Percentiles rank a stretch among this genome's conserved stretches.
Evolutionary conservation across 768 basidiomycete species (phyloP).

Genomic region (Termitomyces eurrhizus): DNA sequence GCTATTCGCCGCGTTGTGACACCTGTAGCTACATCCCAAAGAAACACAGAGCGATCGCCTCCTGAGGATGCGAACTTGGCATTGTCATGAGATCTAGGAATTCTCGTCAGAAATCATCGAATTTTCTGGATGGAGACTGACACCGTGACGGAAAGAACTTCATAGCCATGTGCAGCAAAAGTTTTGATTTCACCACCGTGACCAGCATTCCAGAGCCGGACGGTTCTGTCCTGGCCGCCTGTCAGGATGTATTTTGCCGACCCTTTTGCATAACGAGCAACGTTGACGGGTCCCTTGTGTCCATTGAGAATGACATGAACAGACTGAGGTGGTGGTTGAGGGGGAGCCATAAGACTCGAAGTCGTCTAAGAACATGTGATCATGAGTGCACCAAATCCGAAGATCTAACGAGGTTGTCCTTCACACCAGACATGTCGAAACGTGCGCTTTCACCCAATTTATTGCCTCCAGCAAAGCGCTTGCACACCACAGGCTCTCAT

Average conservation of each 20-base stretch:
- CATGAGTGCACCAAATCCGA: background rate
- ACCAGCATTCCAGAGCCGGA: conserved; percentile 88
- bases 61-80: conserved; percentile 91
- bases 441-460: conserved; percentile 42
- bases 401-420: conserved; percentile 1
- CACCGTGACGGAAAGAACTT: conserved; percentile 90
- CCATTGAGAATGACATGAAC: conserved; percentile 58
- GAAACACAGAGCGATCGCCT: conserved; percentile 87
- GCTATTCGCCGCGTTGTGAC: conserved; percentile 77
- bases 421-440: conserved; percentile 40
- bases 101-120: background rate
- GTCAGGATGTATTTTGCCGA: conserved; percentile 86
- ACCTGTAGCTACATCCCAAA: conserved; percentile 94
- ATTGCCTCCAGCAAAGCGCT: conserved; percentile 58
- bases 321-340: conserved; percentile 49
- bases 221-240: conserved; percentile 86
- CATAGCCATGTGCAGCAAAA: conserved; percentile 92
- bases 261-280: conserved; percentile 89
- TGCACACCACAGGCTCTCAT: conserved; percentile 26
- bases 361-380: conserved; percentile 2
- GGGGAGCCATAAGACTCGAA: conserved; percentile 41
- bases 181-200: conserved; percentile 86
- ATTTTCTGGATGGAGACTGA: conserved; percentile 34
- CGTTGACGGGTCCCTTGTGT: conserved; percentile 86
- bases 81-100: conserved; percentile 82